Evolutionary conservation across 2,329 filamentous ascomycete genomes (phyloP).

Genomic region (Ophiosphaerella korrae): DNA sequence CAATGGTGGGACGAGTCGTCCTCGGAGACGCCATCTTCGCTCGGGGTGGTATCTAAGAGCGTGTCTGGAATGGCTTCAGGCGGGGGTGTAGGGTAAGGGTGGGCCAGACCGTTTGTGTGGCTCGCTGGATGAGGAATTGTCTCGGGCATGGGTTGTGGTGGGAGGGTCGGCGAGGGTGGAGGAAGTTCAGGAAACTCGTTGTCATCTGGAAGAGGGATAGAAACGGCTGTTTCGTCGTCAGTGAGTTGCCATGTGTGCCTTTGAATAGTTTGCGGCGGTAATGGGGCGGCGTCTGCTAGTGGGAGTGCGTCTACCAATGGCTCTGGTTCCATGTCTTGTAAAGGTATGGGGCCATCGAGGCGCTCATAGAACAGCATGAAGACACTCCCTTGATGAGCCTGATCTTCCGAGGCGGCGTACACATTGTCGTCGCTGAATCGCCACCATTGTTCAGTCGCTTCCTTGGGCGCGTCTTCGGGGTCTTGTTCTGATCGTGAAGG

Average conservation of each 20-base stretch:
- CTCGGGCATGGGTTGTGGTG: background rate
- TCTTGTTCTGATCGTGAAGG: slow-evolving; percentile 2
- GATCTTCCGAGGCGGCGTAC: slow-evolving; percentile 71
- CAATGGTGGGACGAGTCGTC: slow-evolving; percentile 28
- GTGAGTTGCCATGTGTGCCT: background rate
- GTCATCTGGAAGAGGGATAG: slow-evolving; percentile 25
- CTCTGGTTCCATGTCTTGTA: background rate
- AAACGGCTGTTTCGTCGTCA: slow-evolving; percentile 15
- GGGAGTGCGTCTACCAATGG: background rate
- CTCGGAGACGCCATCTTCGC: slow-evolving; percentile 27
- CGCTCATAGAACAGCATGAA: slow-evolving; percentile 97
- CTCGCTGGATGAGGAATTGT: background rate
- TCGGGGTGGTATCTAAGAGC: slow-evolving; percentile 8
- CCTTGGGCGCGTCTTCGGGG: slow-evolving; percentile 20
- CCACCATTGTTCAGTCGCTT: slow-evolving; percentile 72
- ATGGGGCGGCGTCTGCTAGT: slow-evolving; percentile 19
- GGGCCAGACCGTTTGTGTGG: background rate
- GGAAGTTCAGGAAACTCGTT: slow-evolving; percentile 15
- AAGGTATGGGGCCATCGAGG: slow-evolving; percentile 52
- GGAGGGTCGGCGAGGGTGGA: slow-evolving; percentile 2
- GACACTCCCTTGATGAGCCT: slow-evolving; percentile 77
- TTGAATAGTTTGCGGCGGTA: slow-evolving; percentile 19
- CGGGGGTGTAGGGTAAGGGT: slow-evolving; percentile 14
- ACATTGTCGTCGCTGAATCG: slow-evolving; percentile 89
- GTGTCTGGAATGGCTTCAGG: background rate